These are phyloP conservation scores for Collybia sordida DNA, from an alignment of 768 basidiomycete species.

Conservation along the genomic window DNA sequence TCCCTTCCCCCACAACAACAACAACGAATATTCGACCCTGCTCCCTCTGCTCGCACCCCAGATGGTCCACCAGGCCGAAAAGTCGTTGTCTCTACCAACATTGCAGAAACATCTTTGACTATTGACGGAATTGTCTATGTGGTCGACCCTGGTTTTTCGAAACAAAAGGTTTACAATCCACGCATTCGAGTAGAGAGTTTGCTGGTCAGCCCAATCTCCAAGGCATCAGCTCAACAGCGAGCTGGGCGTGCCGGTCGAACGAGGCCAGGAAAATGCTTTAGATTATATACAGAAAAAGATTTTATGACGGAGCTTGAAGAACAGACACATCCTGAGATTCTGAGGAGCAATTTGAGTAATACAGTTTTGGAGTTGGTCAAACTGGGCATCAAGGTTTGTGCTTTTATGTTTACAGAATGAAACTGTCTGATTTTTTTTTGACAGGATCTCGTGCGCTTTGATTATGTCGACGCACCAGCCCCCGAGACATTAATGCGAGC, in stretches of 20 bases:
- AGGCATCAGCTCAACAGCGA: slow-evolving; percentile 94
- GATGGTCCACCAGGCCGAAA: slow-evolving; percentile 88
- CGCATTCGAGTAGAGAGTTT: slow-evolving; percentile 94
- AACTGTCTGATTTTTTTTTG: slow-evolving; percentile 4
- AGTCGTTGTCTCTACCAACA: slow-evolving; percentile 93
- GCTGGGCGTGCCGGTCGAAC: slow-evolving; percentile 97
- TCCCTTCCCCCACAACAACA: slow-evolving; percentile 93
- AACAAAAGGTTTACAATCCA: slow-evolving; percentile 98
- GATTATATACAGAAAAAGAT: slow-evolving; percentile 95
- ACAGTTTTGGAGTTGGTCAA: slow-evolving; percentile 93
- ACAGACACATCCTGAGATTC: slow-evolving; percentile 96
- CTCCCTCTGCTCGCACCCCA: slow-evolving; percentile 60
- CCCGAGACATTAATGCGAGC: slow-evolving; percentile 98
- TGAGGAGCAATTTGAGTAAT: slow-evolving; percentile 91
- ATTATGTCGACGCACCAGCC: slow-evolving; percentile 91
- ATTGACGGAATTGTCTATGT: slow-evolving; percentile 99
- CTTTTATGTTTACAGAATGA: background rate
- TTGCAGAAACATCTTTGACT: slow-evolving; percentile 95
- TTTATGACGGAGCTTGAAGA: slow-evolving; percentile 96
- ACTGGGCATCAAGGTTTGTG: slow-evolving; percentile 77
- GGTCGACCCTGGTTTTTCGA: slow-evolving; percentile 95
- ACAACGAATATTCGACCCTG: slow-evolving; percentile 92
- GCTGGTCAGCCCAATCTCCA: slow-evolving; percentile 92
- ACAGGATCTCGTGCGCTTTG: slow-evolving; percentile 82
- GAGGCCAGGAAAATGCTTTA: slow-evolving; percentile 94